phyloP scores from a whole-genome alignment of 139 green algal species.

The Spirogloea muscicola region DNA sequence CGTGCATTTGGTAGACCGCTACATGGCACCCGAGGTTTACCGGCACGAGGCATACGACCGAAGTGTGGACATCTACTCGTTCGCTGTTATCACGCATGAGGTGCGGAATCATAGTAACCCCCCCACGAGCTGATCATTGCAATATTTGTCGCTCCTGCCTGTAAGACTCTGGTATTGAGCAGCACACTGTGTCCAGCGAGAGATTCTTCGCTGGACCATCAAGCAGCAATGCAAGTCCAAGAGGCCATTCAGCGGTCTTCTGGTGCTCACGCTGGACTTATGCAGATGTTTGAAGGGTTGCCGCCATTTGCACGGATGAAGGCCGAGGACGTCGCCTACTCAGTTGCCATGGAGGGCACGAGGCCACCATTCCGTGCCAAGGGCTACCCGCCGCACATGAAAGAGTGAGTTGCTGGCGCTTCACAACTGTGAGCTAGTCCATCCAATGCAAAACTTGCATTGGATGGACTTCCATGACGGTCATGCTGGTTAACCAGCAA shows the following conservation, averaged over 20 bases:
- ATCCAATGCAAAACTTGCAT: no score
- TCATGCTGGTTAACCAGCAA: no score
- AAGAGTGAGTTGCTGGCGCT: constrained; percentile 18
- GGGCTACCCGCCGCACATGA: background rate
- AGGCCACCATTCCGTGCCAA: constrained; percentile 13
- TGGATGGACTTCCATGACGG: no score
- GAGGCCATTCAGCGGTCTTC: background rate
- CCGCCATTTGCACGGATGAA: constrained; percentile 12
- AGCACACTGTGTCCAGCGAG: no score
- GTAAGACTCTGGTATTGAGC: no score
- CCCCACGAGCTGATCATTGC: no score
- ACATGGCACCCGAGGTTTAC: constrained; percentile 64
- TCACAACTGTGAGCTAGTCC: no score
- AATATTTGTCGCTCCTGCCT: no score
- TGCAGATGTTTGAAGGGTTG: constrained; percentile 21
- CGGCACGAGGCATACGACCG: constrained; percentile 51
- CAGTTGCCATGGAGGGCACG: constrained; percentile 1
- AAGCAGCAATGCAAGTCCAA: no score
- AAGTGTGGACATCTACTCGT: constrained; percentile 60
- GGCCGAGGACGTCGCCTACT: constrained; percentile 1
- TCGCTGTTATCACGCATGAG: constrained; percentile 57
- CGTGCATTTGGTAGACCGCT: constrained; percentile 45
- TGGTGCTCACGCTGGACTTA: background rate
- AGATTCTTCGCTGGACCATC: no score
- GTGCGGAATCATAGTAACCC: no score